These are phyloP conservation scores for Xanthoconium purpureum DNA, from an alignment of 768 basidiomycete species.

Conservation along the genomic window DNA sequence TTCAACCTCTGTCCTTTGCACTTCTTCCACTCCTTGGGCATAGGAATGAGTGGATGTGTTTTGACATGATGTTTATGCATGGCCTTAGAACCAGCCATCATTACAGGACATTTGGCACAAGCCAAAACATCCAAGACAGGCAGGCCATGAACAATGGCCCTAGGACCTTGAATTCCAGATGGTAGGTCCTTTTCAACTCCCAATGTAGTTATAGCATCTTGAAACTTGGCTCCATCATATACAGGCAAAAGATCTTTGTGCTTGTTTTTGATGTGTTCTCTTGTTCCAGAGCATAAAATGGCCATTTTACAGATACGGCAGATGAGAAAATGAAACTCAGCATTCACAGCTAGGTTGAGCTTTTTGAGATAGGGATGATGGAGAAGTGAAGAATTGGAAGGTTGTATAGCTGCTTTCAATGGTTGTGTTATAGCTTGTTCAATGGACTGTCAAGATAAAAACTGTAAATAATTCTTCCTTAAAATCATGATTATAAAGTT, in stretches of 20 bases:
- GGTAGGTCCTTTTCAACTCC: not conserved
- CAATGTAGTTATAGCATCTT: not conserved
- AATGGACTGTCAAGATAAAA: no score
- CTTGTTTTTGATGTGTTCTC: not conserved
- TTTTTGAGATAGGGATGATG: not conserved
- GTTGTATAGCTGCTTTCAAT: no score
- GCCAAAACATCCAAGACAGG: not conserved
- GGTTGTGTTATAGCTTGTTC: no score
- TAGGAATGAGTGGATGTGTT: not conserved
- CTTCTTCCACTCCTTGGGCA: not conserved
- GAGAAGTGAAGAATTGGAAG: not conserved
- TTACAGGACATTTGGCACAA: not conserved
- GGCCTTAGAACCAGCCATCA: fast-evolving
- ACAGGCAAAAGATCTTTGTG: not conserved
- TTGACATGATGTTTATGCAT: not conserved
- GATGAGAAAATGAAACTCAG: not conserved
- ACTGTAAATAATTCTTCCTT: no score
- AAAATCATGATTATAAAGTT: no score
- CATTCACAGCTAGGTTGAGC: not conserved
- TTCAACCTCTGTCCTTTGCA: not conserved
- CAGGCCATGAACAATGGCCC: not conserved
- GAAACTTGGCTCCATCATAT: not conserved
- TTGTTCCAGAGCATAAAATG: not conserved
- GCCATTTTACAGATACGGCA: not conserved
- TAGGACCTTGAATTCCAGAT: not conserved